Conservation (phyloP, 345 rosid genomes). For the Arabis hirsuta region DNA sequence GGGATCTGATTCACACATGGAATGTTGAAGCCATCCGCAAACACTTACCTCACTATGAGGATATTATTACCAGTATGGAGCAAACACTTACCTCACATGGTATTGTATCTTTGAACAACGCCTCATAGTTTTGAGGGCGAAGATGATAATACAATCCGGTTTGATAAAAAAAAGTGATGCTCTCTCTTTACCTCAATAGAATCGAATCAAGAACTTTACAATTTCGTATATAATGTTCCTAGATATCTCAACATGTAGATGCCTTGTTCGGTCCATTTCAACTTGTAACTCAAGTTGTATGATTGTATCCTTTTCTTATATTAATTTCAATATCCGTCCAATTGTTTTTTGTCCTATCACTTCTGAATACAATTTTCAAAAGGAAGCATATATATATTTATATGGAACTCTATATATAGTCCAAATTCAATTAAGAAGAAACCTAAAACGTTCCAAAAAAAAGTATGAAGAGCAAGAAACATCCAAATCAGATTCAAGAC, state of each 20-base stretch:
- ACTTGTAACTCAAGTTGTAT: slow-evolving; percentile 23
- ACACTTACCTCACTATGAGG: no score
- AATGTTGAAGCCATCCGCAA: no score
- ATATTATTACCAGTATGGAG: no score
- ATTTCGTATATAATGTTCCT: neutral
- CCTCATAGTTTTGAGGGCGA: no score
- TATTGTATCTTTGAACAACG: no score
- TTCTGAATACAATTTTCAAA: neutral
- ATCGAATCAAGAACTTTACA: no score
- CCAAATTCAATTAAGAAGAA: neutral
- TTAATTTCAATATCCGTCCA: neutral
- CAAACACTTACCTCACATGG: no score
- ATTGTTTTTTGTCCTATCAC: neutral
- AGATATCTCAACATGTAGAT: slow-evolving; percentile 6
- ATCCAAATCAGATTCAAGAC: slow-evolving; percentile 17
- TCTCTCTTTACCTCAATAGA: no score
- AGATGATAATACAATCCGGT: no score
- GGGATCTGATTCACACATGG: no score
- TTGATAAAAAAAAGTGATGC: no score
- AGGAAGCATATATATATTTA: no score
- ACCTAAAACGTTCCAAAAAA: slow-evolving; percentile 13
- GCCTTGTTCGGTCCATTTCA: slow-evolving; percentile 7
- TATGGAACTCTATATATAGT: neutral
- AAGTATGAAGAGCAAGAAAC: slow-evolving; percentile 18
- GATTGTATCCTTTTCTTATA: neutral